Evolutionary conservation across 805 yeast species (phyloP).

Genomic region (Metschnikowia bowlesiae): DNA sequence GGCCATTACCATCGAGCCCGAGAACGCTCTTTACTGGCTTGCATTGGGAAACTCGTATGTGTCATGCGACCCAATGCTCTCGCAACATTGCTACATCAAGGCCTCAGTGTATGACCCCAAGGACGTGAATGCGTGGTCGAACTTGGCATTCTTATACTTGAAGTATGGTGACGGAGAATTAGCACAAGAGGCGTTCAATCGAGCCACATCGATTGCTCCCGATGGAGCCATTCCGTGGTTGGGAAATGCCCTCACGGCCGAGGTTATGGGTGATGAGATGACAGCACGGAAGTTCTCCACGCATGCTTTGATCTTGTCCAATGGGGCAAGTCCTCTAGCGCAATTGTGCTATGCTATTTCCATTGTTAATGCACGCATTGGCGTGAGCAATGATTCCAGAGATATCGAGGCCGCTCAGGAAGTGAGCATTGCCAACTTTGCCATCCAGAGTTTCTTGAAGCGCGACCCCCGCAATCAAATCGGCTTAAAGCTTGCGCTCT

Average conservation of each 20-base stretch:
- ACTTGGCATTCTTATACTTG: slow-evolving; percentile 74
- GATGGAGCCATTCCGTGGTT: slow-evolving; percentile 74
- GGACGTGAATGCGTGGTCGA: slow-evolving; percentile 71
- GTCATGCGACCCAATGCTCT: slow-evolving; percentile 57
- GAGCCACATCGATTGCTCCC: slow-evolving; percentile 81
- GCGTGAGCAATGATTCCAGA: slow-evolving; percentile 45
- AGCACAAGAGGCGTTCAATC: slow-evolving; percentile 65
- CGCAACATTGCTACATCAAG: slow-evolving; percentile 92
- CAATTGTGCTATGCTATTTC: slow-evolving; percentile 68
- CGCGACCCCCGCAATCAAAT: slow-evolving; percentile 53
- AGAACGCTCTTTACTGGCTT: slow-evolving; percentile 72
- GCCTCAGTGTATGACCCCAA: slow-evolving; percentile 67
- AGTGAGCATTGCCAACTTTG: slow-evolving; percentile 58
- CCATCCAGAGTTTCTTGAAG: slow-evolving; percentile 62
- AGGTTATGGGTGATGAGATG: slow-evolving; percentile 44
- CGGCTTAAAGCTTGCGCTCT: slow-evolving; percentile 54
- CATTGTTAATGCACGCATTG: slow-evolving; percentile 43
- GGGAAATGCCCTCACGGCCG: slow-evolving; percentile 70
- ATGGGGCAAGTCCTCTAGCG: slow-evolving; percentile 65
- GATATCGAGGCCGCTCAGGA: slow-evolving; percentile 61
- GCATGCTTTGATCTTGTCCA: slow-evolving; percentile 75
- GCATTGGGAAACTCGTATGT: slow-evolving; percentile 76
- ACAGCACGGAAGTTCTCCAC: slow-evolving; percentile 60
- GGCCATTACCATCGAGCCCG: slow-evolving; percentile 68
- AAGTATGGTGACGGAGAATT: slow-evolving; percentile 63